Percentiles rank a stretch among this genome's conserved stretches.
These are phyloP conservation scores for Xylariomycetidae sp. DNA, from an alignment of 2,329 filamentous ascomycete genomes.

Conservation along the genomic window DNA sequence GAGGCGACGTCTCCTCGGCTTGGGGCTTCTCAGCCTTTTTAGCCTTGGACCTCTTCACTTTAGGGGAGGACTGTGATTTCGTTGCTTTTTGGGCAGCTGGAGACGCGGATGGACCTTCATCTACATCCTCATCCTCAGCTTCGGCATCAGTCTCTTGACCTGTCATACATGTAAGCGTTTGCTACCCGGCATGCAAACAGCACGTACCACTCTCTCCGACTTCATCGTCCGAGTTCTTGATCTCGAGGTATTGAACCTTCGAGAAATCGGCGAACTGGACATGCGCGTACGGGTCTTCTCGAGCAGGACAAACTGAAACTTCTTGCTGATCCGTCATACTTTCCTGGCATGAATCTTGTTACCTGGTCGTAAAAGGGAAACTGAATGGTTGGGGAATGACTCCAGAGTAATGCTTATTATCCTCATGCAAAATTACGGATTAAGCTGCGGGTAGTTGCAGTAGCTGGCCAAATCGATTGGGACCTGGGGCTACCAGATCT, in stretches of 20 bases:
- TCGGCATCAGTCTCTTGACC: constrained; percentile 11
- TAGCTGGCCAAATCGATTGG: constrained; percentile 14
- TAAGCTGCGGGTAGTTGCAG: constrained; percentile 17
- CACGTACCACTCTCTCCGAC: constrained; percentile 19
- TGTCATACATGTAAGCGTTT: constrained; percentile 15
- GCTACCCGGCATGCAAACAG: constrained; percentile 4
- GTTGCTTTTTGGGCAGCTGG: neutral
- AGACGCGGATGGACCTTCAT: constrained; percentile 8
- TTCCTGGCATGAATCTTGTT: constrained; percentile 8
- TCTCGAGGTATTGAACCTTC: constrained; percentile 12
- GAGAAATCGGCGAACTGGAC: constrained; percentile 19
- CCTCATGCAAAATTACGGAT: constrained; percentile 15
- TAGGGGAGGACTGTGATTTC: constrained; percentile 2
- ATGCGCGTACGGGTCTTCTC: constrained; percentile 13
- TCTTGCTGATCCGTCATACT: constrained; percentile 19
- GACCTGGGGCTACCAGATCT: neutral
- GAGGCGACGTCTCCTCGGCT: constrained; percentile 2
- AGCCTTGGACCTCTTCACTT: constrained; percentile 12
- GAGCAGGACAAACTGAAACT: constrained; percentile 17
- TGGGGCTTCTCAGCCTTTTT: constrained; percentile 9
- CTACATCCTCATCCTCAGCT: constrained; percentile 11
- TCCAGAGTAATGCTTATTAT: constrained; percentile 8
- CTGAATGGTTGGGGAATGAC: constrained; percentile 5
- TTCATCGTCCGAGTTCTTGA: constrained; percentile 13
- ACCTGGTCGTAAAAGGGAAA: constrained; percentile 7